Percentiles rank a stretch among this genome's conserved stretches.
These are phyloP conservation scores for Gynochthodes officinalis DNA, from an alignment of 257 asterid species.

Conservation along the genomic window DNA sequence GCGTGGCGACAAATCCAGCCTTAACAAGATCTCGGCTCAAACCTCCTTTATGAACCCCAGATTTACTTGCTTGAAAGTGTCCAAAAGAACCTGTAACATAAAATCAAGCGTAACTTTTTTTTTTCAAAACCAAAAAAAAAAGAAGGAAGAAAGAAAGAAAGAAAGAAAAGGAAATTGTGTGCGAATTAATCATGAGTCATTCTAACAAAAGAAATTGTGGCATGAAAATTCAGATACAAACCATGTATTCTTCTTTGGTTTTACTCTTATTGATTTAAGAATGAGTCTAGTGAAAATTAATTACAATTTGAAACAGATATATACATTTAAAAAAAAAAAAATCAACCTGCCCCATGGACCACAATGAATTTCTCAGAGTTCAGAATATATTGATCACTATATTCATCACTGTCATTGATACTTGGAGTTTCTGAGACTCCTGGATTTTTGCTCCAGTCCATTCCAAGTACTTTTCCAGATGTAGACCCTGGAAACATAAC, in stretches of 20 bases:
- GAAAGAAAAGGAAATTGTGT: not conserved
- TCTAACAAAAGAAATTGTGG: not conserved
- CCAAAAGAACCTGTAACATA: conserved; percentile 81
- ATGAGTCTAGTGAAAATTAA: not conserved
- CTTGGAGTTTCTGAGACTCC: conserved; percentile 49
- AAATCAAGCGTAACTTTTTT: not conserved
- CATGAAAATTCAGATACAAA: not conserved
- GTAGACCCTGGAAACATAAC: conserved; percentile 53
- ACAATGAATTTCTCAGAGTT: conserved; percentile 55
- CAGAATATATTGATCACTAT: conserved; percentile 34
- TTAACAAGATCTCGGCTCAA: conserved; percentile 65
- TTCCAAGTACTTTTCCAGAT: conserved; percentile 36
- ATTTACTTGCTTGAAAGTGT: conserved; percentile 93
- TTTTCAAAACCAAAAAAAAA: no score
- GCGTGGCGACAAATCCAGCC: conserved; percentile 95
- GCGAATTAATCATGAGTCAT: not conserved
- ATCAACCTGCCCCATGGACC: conserved; percentile 95
- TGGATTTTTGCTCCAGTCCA: conserved; percentile 96
- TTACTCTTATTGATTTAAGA: not conserved
- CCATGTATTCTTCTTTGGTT: not conserved
- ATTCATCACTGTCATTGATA: conserved; percentile 33
- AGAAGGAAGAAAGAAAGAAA: no score
- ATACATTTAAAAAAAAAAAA: no score
- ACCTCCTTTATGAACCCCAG: conserved; percentile 95
- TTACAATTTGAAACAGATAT: not conserved